Evolutionary conservation across 1,284 basidiomycete genomes (phyloP).

Genomic region (Pholiota adiposa): DNA sequence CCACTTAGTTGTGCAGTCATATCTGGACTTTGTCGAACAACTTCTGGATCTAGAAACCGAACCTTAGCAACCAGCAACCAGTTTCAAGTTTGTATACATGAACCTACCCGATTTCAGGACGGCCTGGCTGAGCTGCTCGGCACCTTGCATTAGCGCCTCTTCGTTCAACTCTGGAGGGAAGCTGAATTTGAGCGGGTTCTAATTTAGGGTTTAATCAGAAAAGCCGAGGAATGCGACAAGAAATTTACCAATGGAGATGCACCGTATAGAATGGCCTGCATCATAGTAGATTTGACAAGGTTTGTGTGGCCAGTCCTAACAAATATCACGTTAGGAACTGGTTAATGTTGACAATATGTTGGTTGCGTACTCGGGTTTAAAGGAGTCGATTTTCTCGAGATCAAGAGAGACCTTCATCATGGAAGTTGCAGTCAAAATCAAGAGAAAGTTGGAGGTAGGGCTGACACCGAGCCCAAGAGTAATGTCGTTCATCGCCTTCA

Average conservation of each 20-base stretch:
- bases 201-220: constrained; percentile 18
- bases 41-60: constrained; percentile 61
- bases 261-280: constrained; percentile 86
- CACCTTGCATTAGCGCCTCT: constrained; percentile 81
- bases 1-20: constrained; percentile 80
- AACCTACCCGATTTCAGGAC: constrained; percentile 68
- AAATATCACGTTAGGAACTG: not conserved
- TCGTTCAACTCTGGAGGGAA: constrained; percentile 80
- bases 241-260: constrained; percentile 59
- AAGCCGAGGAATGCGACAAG: constrained; percentile 7
- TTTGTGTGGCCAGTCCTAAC: constrained; percentile 63
- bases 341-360: constrained; percentile 13
- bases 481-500: constrained; percentile 68
- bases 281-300: constrained; percentile 83
- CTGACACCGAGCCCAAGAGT: constrained; percentile 71
- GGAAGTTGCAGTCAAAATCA: constrained; percentile 67
- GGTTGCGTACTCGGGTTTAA: constrained; percentile 58
- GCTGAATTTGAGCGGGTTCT: constrained; percentile 87
- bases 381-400: constrained; percentile 59
- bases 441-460: constrained; percentile 50
- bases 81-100: not conserved
- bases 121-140: constrained; percentile 77
- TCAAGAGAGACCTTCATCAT: constrained; percentile 71
- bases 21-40: constrained; percentile 81
- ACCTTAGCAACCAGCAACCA: not conserved